These are phyloP conservation scores for Cryptosporidium parvum DNA, from an alignment of 169 alveolate genomes.

Conservation along the genomic window DNA sequence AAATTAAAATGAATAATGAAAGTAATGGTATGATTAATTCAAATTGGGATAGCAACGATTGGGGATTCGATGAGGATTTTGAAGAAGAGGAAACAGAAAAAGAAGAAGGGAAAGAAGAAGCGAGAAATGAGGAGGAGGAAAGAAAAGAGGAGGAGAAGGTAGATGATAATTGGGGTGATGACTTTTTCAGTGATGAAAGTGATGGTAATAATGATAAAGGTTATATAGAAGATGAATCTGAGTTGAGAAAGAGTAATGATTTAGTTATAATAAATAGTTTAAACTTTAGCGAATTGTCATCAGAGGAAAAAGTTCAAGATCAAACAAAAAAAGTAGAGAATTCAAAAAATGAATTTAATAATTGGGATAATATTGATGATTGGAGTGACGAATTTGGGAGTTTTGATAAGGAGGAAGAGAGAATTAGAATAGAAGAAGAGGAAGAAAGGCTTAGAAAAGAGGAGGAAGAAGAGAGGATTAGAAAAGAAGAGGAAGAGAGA, in stretches of 20 bases:
- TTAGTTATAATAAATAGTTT: neutral
- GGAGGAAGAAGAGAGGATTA: neutral
- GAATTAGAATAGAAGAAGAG: neutral
- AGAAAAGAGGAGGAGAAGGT: neutral
- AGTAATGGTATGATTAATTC: constrained; percentile 11
- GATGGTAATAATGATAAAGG: neutral
- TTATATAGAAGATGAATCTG: neutral
- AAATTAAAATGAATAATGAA: neutral
- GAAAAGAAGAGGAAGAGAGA: neutral
- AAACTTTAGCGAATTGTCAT: neutral
- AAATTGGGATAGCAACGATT: neutral
- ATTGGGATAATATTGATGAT: constrained; percentile 2
- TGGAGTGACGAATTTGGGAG: constrained; percentile 1
- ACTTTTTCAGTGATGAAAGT: neutral
- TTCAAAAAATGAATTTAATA: neutral
- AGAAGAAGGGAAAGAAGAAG: too few relatives aligned
- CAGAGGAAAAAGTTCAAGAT: neutral
- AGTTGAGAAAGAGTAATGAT: neutral
- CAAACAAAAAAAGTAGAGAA: neutral
- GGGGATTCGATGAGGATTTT: constrained; percentile 14
- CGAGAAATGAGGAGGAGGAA: neutral
- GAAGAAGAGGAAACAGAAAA: neutral
- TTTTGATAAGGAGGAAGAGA: neutral
- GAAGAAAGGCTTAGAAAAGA: neutral
- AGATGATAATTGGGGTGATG: neutral